Evolutionary conservation across 768 basidiomycete species (phyloP).

Genomic region (Leccinum imitatum): DNA sequence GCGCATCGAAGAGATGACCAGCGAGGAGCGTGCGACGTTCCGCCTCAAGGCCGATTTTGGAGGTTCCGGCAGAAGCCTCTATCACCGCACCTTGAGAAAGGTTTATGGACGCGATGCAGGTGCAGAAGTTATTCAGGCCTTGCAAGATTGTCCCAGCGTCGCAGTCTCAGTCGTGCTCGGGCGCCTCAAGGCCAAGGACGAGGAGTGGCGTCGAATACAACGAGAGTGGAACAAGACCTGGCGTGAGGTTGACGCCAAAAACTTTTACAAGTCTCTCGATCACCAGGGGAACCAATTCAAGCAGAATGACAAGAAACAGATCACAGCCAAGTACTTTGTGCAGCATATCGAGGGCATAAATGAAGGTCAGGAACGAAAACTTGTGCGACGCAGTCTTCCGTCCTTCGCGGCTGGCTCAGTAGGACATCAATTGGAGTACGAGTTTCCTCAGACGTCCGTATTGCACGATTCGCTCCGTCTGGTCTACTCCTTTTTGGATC

Average conservation of each 20-base stretch:
- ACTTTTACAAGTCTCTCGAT: slow-evolving; percentile 97
- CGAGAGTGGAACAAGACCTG: slow-evolving; percentile 96
- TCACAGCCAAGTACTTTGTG: slow-evolving; percentile 82
- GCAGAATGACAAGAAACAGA: slow-evolving; percentile 90
- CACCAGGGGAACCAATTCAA: slow-evolving; percentile 96
- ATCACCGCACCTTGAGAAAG: slow-evolving; percentile 91
- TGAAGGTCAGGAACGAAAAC: slow-evolving; percentile 50
- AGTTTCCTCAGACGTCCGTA: slow-evolving; percentile 74
- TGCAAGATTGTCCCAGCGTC: slow-evolving; percentile 90
- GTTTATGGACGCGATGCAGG: slow-evolving; percentile 85
- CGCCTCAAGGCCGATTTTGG: slow-evolving; percentile 86
- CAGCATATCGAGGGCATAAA: slow-evolving; percentile 72
- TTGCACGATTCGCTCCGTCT: slow-evolving; percentile 89
- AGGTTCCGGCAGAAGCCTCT: slow-evolving; percentile 82
- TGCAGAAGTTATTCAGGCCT: slow-evolving; percentile 72
- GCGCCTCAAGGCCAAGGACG: slow-evolving; percentile 90
- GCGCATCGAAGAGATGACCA: slow-evolving; percentile 85
- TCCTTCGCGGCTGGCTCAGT: slow-evolving; percentile 47
- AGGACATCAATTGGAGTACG: slow-evolving; percentile 75
- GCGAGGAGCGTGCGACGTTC: slow-evolving; percentile 81
- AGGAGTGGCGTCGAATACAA: slow-evolving; percentile 94
- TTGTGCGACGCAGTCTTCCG: slow-evolving; percentile 30
- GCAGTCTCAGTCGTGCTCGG: slow-evolving; percentile 89
- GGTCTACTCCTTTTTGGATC: slow-evolving; percentile 88
- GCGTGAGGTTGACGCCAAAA: slow-evolving; percentile 95